These are phyloP conservation scores for Populus davidiana DNA, from an alignment of 345 rosid genomes.

Conservation along the genomic window DNA sequence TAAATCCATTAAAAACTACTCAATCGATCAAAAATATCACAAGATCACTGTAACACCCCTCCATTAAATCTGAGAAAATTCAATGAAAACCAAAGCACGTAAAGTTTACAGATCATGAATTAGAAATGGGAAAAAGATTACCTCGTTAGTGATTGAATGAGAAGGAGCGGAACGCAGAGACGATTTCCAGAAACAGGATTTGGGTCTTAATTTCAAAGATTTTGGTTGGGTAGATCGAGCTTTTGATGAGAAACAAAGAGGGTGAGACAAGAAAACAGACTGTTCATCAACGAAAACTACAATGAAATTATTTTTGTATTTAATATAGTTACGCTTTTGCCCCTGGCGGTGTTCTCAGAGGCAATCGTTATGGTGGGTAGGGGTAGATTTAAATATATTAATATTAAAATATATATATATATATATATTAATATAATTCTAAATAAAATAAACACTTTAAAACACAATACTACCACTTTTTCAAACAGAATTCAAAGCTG, in stretches of 20 bases:
- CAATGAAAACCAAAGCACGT: neutral
- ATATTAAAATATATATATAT: too few relatives aligned
- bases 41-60: neutral
- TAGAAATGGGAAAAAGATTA: neutral
- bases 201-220: neutral
- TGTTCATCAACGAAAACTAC: constrained; percentile 25
- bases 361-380: too few relatives aligned
- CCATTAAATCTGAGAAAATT: constrained; percentile 2
- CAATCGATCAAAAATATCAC: neutral
- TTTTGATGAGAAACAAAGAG: neutral
- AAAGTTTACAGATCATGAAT: constrained; percentile 9
- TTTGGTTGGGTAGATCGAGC: constrained; percentile 20
- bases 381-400: neutral
- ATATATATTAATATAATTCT: too few relatives aligned
- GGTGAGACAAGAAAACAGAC: neutral
- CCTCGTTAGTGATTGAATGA: constrained; percentile 9
- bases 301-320: constrained; percentile 17
- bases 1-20: neutral
- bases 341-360: neutral
- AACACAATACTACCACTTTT: too few relatives aligned
- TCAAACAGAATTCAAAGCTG: too few relatives aligned
- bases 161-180: neutral
- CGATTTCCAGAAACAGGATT: neutral
- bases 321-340: constrained; percentile 15
- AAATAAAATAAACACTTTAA: too few relatives aligned